Evolutionary conservation across 2,329 filamentous ascomycete species (phyloP).

Genomic region (Talaromyces sp.): DNA sequence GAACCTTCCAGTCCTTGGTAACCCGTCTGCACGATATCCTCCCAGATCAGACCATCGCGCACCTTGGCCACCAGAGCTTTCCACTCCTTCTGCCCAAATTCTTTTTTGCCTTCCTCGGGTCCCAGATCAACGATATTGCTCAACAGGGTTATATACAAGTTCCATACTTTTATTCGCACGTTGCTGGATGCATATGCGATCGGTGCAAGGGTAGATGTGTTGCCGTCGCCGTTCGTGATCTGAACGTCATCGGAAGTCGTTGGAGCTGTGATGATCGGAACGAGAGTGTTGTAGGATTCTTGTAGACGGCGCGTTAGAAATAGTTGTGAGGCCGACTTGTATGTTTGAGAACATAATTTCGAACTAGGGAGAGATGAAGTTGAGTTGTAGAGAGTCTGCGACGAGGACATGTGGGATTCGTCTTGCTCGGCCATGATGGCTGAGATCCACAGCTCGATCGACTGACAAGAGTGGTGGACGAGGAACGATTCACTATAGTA

Average conservation of each 20-base stretch:
- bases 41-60: constrained; percentile 88
- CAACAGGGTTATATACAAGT: constrained; percentile 87
- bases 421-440: constrained; percentile 32
- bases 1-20: constrained; percentile 86
- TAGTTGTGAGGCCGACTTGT: constrained; percentile 88
- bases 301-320: constrained; percentile 91
- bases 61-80: constrained; percentile 76
- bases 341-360: constrained; percentile 71
- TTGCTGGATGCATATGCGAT: constrained; percentile 75
- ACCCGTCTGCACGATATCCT: constrained; percentile 80
- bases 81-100: constrained; percentile 84
- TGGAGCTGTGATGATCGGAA: constrained; percentile 68
- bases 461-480: background rate
- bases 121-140: constrained; percentile 89
- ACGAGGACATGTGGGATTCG: constrained; percentile 30
- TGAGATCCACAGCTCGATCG: background rate
- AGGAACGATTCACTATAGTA: too few relatives aligned
- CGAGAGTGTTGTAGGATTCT: constrained; percentile 79
- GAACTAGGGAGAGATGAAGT: constrained; percentile 59
- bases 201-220: constrained; percentile 58
- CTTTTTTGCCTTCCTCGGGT: constrained; percentile 80
- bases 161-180: constrained; percentile 93
- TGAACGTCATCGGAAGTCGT: constrained; percentile 29
- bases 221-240: constrained; percentile 42
- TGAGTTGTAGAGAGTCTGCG: constrained; percentile 59